Conservation (phyloP, 2,329 filamentous ascomycete genomes). For the Colletotrichum lindemuthianum region DNA sequence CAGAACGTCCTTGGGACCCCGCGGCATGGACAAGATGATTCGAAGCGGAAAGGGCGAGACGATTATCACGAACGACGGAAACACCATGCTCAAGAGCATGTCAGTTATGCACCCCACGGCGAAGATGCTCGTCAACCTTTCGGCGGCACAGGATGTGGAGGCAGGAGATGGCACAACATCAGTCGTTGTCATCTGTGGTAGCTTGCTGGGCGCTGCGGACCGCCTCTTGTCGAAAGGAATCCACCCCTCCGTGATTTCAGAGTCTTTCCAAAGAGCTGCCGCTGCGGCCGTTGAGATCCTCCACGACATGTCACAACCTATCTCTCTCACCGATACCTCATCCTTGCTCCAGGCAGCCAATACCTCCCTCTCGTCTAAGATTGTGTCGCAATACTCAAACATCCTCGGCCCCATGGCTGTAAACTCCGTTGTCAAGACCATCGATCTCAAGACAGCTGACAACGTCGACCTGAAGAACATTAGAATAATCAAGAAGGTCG, state of each 20-base stretch:
- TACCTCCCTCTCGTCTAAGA: slow-evolving; percentile 97
- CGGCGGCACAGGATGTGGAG: slow-evolving; percentile 97
- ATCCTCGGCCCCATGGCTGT: slow-evolving; percentile 97
- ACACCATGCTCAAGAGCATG: slow-evolving; percentile 99
- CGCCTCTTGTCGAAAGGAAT: slow-evolving; percentile 91
- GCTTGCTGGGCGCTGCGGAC: slow-evolving; percentile 92
- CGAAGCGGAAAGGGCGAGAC: slow-evolving; percentile 96
- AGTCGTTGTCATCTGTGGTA: slow-evolving; percentile 97
- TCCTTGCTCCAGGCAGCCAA: slow-evolving; percentile 96
- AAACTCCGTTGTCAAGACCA: slow-evolving; percentile 93
- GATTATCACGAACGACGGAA: slow-evolving; percentile 99
- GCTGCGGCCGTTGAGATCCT: slow-evolving; percentile 88
- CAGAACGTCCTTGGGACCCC: slow-evolving; percentile 92
- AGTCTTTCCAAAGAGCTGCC: slow-evolving; percentile 95
- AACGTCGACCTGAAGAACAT: slow-evolving; percentile 98
- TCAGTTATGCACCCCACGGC: slow-evolving; percentile 99
- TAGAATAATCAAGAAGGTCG: slow-evolving; percentile 95
- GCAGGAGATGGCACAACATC: slow-evolving; percentile 98
- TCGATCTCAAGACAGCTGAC: slow-evolving; percentile 93
- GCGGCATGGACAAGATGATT: slow-evolving; percentile 99
- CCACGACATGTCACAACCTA: slow-evolving; percentile 94
- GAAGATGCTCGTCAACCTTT: slow-evolving; percentile 98
- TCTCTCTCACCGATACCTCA: slow-evolving; percentile 86
- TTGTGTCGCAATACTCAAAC: slow-evolving; percentile 96
- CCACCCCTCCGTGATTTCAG: slow-evolving; percentile 97